Base-by-base conservation (phyloP, 225 moss, liverwort and hornwort species). In the Bryum argenteum region DNA sequence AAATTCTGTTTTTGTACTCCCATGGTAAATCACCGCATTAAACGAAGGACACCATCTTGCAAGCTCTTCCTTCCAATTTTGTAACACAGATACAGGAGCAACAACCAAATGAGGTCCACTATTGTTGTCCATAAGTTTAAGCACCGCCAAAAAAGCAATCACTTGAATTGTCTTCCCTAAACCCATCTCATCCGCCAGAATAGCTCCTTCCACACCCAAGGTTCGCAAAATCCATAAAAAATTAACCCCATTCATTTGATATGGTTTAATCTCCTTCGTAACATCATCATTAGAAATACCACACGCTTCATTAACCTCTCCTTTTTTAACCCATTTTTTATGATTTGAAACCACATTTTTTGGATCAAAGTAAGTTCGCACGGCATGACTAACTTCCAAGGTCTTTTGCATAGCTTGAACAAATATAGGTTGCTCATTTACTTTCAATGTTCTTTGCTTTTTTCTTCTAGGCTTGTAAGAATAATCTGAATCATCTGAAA, bases 121-220 rank as follows among this genome's bases (percentile, higher is more conserved):
- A 1, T 67, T 19, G 11, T 0, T 68, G 3, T 33, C 5, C 0
- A 68, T 38, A 10, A 1, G 13, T 14, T 73, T 78, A 4, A 73
- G 9, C 0, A 73, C 11, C 0, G 10, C 63, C 0, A 78, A 11
- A 9, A 68, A 73, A 2, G 63, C 56, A 67, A 68, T 62, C 1
- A 45, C 67, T 71, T 73, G 78, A 0, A 73, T 0, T 0, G 40
- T 73, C 19, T 78, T 79, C 0, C 55, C 63, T 0, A 79, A 7
- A 63, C 40, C 78, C 78, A 78, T 78, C 0, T 78, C 73, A 56
- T 73, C 11, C 0, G 73, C 68, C 24, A 79, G 56, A 50, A 73
- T 68, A 1, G 48, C 63, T 3, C 68, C 48, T 2, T 38, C 17
- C 0, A 79, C 1, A 1, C 33, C 33, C 33, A 33, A 4, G 5